These are phyloP conservation scores for Puccinia triticina DNA, from an alignment of 1,284 basidiomycete species.

Conservation along the genomic window DNA sequence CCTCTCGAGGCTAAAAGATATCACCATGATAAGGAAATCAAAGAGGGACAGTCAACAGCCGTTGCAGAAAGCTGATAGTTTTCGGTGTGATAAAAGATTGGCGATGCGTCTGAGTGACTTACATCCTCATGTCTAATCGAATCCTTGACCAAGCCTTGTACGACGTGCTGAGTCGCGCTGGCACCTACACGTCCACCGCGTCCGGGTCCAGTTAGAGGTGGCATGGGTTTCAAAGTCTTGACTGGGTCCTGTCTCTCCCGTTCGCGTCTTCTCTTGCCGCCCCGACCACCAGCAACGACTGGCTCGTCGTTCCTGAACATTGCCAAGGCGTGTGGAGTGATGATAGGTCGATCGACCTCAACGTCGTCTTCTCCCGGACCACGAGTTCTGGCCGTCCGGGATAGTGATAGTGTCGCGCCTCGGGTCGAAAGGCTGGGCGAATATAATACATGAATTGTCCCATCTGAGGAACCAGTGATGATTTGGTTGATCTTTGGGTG, in stretches of 20 bases:
- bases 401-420: conserved; percentile 84
- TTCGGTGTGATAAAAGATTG: neutral
- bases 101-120: conserved; percentile 64
- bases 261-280: conserved; percentile 80
- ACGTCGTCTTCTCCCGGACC: conserved; percentile 60
- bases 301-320: conserved; percentile 76
- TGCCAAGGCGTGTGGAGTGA: conserved; percentile 83
- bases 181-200: conserved; percentile 90
- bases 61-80: neutral
- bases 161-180: conserved; percentile 90
- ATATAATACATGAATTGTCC: conserved; percentile 84
- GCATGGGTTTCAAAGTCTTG: conserved; percentile 84
- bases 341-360: conserved; percentile 73
- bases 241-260: conserved; percentile 82
- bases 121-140: conserved; percentile 88
- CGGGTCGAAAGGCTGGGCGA: conserved; percentile 82
- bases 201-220: conserved; percentile 88
- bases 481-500: conserved; percentile 99
- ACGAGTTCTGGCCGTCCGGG: conserved; percentile 63
- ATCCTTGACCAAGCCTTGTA: conserved; percentile 87
- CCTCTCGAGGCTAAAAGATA: conserved; percentile 42
- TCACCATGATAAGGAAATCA: neutral
- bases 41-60: neutral
- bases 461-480: conserved; percentile 81
- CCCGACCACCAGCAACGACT: conserved; percentile 65